These are phyloP conservation scores for Cicer yamashitae DNA, from an alignment of 306 rosid species.

Conservation along the genomic window DNA sequence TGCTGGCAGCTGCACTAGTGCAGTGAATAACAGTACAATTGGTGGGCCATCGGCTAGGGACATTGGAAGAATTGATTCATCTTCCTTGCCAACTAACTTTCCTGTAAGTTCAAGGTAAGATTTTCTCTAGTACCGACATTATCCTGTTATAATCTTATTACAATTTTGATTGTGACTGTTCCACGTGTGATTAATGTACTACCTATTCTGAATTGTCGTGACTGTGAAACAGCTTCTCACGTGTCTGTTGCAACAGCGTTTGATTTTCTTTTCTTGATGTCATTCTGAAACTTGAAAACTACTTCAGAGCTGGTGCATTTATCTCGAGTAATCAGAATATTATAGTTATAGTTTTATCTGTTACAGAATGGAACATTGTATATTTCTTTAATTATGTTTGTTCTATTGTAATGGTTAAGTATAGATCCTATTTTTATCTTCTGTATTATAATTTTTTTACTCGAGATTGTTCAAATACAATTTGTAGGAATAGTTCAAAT, in stretches of 20 bases:
- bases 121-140: slow-evolving; percentile 7
- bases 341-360: slow-evolving; percentile 6
- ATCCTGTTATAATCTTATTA: background rate
- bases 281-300: slow-evolving; percentile 24
- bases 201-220: slow-evolving; percentile 9
- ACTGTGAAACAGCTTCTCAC: slow-evolving; percentile 12
- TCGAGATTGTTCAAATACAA: slow-evolving; percentile 15
- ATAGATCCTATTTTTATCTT: background rate
- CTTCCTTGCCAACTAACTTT: slow-evolving; percentile 75
- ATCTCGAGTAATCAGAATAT: slow-evolving; percentile 24
- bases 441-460: background rate
- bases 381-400: background rate
- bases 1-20: slow-evolving; percentile 87
- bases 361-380: background rate
- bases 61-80: slow-evolving; percentile 76
- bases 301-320: background rate
- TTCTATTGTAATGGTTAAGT: slow-evolving; percentile 4
- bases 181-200: background rate
- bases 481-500: slow-evolving; percentile 9
- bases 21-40: slow-evolving; percentile 80
- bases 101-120: slow-evolving; percentile 74
- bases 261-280: background rate
- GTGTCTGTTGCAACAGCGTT: slow-evolving; percentile 16
- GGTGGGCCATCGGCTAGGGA: slow-evolving; percentile 88
- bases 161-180: background rate